Evolutionary conservation across 352 stramenopile species (phyloP), one percentile per base, ranked within the genome.

Genomic region (Phytophthora europaea): DNA sequence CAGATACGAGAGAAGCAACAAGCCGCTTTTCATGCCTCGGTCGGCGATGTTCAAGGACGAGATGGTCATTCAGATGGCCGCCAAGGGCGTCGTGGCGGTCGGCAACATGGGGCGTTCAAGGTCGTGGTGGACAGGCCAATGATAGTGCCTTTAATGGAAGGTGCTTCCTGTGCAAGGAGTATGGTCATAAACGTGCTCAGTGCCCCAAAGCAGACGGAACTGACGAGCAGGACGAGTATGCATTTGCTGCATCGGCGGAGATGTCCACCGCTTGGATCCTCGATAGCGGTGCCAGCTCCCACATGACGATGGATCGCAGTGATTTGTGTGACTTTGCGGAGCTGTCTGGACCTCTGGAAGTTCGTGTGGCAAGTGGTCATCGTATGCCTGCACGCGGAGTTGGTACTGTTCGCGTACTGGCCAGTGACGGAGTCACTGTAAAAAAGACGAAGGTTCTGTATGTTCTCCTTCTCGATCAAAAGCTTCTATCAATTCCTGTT

Each of bases 281-380:
- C 0, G 60, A 81, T 53, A 75, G 63, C 51, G 74, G 74, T 6
- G 70, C 70, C 15, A 78, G 70, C 23, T 64, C 55, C 18, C 52
- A 78, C 48, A 81, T 78, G 70, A 73, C 61, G 3, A 52, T 54
- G 15, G 51, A 70, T 18, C 13, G 15, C 1, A 55, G 18, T 47
- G 58, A 70, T 23, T 78, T 78, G 34, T 16, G 34, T 18, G 23
- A 65, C 10, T 67, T 57, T 59, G 1, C n/a, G 45, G 28, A 61
- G n/a, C 28, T 72, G 28, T 2, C 38, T 6, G 45, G 45, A 0
- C 18, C 34, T 7, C 15, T 75, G 26, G 22, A 61, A 4, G 64
- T 78, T 28, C 8, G 45, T 52, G n/a, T 16, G n/a, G 45, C n/a
- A 15, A 73, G 33, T 61, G 53, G 59, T 0, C 65, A 81, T 40